A percentile compares a stretch with the other conserved stretches of the same genome.
These are phyloP conservation scores for Prunus salicina DNA, from an alignment of 306 rosid genomes.

Conservation along the genomic window DNA sequence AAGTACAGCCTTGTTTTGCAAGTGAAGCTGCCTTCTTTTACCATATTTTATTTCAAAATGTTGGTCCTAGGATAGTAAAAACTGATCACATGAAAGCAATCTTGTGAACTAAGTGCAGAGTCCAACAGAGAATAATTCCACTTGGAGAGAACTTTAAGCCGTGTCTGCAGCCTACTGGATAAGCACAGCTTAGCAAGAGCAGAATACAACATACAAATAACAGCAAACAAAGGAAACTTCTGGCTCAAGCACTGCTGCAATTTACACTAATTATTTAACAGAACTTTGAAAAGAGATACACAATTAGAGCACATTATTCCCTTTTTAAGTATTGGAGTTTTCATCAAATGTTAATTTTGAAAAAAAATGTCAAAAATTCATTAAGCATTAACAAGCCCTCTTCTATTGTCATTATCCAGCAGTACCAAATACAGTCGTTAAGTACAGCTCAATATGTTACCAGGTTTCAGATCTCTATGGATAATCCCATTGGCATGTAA, in stretches of 20 bases:
- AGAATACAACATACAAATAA: background rate
- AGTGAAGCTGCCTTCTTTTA: background rate
- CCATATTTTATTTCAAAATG: background rate
- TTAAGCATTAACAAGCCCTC: background rate
- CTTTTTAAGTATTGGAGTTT: background rate
- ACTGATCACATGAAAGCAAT: background rate
- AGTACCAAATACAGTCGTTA: constrained; percentile 1
- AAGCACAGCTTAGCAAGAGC: background rate
- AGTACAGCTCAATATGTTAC: constrained; percentile 37
- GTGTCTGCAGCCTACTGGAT: background rate
- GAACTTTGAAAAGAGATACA: background rate
- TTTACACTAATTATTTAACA: background rate
- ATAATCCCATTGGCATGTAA: constrained; percentile 96
- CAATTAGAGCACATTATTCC: background rate
- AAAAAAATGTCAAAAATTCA: background rate
- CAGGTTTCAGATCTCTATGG: constrained; percentile 96
- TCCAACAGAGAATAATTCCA: background rate
- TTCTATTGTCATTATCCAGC: background rate
- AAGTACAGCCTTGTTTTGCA: background rate
- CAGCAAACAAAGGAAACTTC: background rate
- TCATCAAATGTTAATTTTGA: background rate
- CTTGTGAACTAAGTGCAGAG: background rate
- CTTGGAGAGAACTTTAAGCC: background rate
- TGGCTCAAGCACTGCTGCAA: background rate
- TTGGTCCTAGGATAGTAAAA: background rate